A percentile compares a stretch with the other conserved stretches of the same genome.
Evolutionary conservation across 805 yeast species (phyloP).

Genomic region (Candida endomychidarum): DNA sequence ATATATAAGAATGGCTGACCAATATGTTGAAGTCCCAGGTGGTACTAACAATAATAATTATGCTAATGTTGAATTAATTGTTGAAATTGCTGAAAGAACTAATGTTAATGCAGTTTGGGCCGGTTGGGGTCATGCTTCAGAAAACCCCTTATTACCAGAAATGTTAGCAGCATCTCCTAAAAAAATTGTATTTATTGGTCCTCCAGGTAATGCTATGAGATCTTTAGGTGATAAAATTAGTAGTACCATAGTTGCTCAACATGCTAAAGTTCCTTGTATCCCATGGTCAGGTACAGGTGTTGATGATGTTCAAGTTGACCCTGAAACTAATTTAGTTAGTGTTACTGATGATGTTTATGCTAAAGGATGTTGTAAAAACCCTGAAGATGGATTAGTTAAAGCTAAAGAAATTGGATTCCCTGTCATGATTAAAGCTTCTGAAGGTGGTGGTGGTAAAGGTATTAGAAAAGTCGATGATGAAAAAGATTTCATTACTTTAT

Average conservation of each 20-base stretch:
- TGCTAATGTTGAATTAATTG: conserved; percentile 96
- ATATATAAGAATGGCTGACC: conserved; percentile 98
- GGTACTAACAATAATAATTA: conserved; percentile 98
- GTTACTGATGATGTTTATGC: conserved; percentile 82
- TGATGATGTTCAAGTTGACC: conserved; percentile 71
- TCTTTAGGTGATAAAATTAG: conserved; percentile 99
- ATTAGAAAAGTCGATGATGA: conserved; percentile 91
- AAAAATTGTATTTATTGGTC: conserved; percentile 92
- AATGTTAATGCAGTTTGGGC: conserved; percentile 99
- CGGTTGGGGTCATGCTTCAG: conserved; percentile 99
- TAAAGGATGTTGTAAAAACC: conserved; percentile 81
- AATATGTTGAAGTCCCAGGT: conserved; percentile 97
- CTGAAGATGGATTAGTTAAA: conserved; percentile 85
- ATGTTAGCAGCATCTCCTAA: conserved; percentile 89
- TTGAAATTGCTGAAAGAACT: conserved; percentile 95
- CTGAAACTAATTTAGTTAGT: conserved; percentile 74
- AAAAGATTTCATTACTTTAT: conserved; percentile 70
- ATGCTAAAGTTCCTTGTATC: conserved; percentile 96
- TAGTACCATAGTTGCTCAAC: conserved; percentile 98
- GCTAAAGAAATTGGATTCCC: conserved; percentile 94
- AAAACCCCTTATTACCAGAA: conserved; percentile 93
- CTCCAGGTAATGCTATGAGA: conserved; percentile 99
- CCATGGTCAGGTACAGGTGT: conserved; percentile 99
- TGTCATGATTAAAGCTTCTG: conserved; percentile 98
- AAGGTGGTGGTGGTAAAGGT: conserved; percentile 99